These are phyloP conservation scores for Mariannaea elegans DNA, from an alignment of 2,329 filamentous ascomycete genomes.

Conservation along the genomic window DNA sequence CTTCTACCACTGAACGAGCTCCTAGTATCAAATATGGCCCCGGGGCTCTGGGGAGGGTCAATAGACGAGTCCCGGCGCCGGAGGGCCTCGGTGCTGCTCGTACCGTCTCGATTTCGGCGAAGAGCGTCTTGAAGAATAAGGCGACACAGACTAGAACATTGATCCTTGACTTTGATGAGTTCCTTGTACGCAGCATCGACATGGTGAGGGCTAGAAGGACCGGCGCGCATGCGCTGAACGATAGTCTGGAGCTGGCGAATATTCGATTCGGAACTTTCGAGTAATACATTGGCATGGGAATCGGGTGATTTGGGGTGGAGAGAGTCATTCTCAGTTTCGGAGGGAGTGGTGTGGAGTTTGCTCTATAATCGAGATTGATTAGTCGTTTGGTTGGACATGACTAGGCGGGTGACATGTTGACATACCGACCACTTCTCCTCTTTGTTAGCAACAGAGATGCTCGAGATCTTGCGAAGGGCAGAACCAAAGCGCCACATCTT, in stretches of 20 bases:
- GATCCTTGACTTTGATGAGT: constrained; percentile 53
- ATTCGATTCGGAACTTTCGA: constrained; percentile 45
- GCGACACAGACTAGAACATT: constrained; percentile 51
- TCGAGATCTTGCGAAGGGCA: constrained; percentile 30
- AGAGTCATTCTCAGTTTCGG: constrained; percentile 41
- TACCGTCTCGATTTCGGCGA: constrained; percentile 36
- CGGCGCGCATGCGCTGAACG: constrained; percentile 47
- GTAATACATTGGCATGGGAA: constrained; percentile 31
- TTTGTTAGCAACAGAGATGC: constrained; percentile 28
- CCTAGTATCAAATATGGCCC: constrained; percentile 44
- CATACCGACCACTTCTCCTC: constrained; percentile 33
- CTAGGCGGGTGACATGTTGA: background rate
- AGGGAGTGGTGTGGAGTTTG: constrained; percentile 11
- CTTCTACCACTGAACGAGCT: constrained; percentile 51
- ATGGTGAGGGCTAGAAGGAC: constrained; percentile 45
- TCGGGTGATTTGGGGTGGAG: constrained; percentile 38
- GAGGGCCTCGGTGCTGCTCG: constrained; percentile 35
- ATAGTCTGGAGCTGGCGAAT: constrained; percentile 48
- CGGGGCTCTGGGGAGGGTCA: constrained; percentile 45
- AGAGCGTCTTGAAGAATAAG: constrained; percentile 53
- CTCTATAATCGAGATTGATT: constrained; percentile 1
- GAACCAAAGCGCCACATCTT: constrained; percentile 37
- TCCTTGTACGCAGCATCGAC: constrained; percentile 56
- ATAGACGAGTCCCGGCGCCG: constrained; percentile 41
- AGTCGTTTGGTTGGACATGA: background rate